These are phyloP conservation scores for Tolypocladium ovalisporum DNA, from an alignment of 2,329 filamentous ascomycete genomes.

Conservation along the genomic window DNA sequence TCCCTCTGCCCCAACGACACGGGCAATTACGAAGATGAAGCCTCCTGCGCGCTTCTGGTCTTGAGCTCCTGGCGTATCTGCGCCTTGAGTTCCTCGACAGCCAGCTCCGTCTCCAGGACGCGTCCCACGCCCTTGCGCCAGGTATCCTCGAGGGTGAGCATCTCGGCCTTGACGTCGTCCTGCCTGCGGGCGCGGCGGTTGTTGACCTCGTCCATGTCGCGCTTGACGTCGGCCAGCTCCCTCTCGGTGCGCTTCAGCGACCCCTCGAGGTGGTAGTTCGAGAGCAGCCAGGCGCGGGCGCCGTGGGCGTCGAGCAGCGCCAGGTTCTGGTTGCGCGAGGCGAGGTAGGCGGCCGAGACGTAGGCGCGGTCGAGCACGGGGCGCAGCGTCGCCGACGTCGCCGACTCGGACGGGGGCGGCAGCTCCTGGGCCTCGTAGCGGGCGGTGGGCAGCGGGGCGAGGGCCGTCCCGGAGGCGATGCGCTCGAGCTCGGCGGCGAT, in stretches of 20 bases:
- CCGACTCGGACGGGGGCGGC: constrained; percentile 19
- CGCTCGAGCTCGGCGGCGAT: constrained; percentile 59
- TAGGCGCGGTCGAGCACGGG: constrained; percentile 48
- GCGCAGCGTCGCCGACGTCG: constrained; percentile 37
- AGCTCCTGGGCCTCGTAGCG: constrained; percentile 72
- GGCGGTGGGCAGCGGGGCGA: constrained; percentile 54
- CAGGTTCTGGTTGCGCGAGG: constrained; percentile 44
- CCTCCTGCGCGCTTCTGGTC: constrained; percentile 9
- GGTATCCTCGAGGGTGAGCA: constrained; percentile 60
- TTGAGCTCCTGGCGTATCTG: constrained; percentile 56
- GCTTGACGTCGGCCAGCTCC: constrained; percentile 58
- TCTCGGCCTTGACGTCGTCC: constrained; percentile 60
- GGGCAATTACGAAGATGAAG: neutral
- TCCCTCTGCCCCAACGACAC: neutral
- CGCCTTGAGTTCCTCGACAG: constrained; percentile 59
- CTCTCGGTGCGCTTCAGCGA: constrained; percentile 54
- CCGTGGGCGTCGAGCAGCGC: constrained; percentile 69
- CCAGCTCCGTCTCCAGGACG: constrained; percentile 79
- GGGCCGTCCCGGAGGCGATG: constrained; percentile 34
- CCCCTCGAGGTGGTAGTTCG: constrained; percentile 70
- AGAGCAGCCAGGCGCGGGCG: constrained; percentile 84
- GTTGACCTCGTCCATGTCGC: constrained; percentile 64
- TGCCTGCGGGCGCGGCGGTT: constrained; percentile 59
- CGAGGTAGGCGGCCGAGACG: constrained; percentile 40
- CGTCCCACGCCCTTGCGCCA: constrained; percentile 73